These are phyloP conservation scores for Pisolithus microcarpus DNA, from an alignment of 768 basidiomycete species.

Conservation along the genomic window DNA sequence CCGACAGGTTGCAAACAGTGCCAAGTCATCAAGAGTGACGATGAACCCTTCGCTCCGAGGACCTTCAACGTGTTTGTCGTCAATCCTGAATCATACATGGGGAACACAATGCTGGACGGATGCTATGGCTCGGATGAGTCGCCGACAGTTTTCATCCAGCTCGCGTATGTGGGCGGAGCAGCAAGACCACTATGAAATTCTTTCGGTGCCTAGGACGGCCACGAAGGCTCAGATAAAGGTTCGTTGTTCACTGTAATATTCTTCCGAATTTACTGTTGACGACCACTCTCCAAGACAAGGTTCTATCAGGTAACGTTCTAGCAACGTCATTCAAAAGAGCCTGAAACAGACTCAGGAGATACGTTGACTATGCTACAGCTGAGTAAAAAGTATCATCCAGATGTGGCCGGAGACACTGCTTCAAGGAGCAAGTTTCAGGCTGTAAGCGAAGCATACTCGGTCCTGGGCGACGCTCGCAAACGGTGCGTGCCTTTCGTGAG, in stretches of 20 bases:
- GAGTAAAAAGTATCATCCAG: slow-evolving; percentile 44
- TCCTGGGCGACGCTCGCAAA: slow-evolving; percentile 40
- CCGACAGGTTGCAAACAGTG: no score
- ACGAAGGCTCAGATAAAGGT: slow-evolving; percentile 30
- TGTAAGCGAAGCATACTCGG: slow-evolving; percentile 41
- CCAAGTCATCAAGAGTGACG: neutral
- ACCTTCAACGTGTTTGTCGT: neutral
- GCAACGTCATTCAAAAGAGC: neutral
- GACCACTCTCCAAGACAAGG: slow-evolving; percentile 14
- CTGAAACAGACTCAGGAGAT: neutral
- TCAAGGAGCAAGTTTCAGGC: slow-evolving; percentile 37
- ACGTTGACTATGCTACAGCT: slow-evolving; percentile 23
- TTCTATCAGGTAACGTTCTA: slow-evolving; percentile 23
- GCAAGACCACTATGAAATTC: slow-evolving; percentile 22
- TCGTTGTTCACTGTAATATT: neutral
- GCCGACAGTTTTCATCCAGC: slow-evolving; percentile 18
- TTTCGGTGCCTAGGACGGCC: slow-evolving; percentile 21
- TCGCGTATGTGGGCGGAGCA: slow-evolving; percentile 6
- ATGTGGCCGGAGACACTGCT: slow-evolving; percentile 31
- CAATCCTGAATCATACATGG: neutral
- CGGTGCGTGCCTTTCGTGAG: slow-evolving; percentile 23
- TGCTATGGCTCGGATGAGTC: neutral
- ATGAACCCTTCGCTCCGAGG: neutral
- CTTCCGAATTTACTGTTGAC: slow-evolving; percentile 1
- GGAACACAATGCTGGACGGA: neutral